Evolutionary conservation across 345 rosid species (phyloP).

Genomic region (Syzygium aqueum): DNA sequence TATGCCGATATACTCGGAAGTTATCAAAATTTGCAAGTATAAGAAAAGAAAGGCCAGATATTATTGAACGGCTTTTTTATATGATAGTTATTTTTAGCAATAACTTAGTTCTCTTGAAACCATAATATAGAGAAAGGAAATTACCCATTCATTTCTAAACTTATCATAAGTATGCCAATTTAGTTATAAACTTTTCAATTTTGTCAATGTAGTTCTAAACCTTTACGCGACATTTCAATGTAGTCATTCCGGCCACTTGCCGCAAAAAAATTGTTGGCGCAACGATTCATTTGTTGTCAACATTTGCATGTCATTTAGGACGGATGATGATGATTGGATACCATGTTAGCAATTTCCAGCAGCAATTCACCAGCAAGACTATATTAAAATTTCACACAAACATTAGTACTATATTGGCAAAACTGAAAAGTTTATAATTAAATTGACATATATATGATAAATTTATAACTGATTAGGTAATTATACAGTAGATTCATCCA

Average conservation of each 20-base stretch:
- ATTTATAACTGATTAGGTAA: neutral
- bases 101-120: neutral
- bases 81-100: neutral
- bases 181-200: fast-evolving
- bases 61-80: neutral
- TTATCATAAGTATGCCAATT: fast-evolving
- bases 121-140: neutral
- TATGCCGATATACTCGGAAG: neutral
- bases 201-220: fast-evolving
- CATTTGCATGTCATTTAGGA: neutral
- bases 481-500: neutral
- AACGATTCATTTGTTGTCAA: fast-evolving
- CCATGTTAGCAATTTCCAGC: fast-evolving
- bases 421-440: fast-evolving
- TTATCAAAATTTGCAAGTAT: neutral
- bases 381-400: fast-evolving
- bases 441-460: fast-evolving
- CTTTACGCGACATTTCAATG: neutral
- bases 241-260: neutral
- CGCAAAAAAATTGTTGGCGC: neutral
- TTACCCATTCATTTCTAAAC: fast-evolving
- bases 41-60: neutral
- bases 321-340: fast-evolving
- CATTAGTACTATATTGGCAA: neutral
- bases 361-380: fast-evolving